Conservation (phyloP, 1,139 yeast species). For the Debaryomycetaceae sp. region DNA sequence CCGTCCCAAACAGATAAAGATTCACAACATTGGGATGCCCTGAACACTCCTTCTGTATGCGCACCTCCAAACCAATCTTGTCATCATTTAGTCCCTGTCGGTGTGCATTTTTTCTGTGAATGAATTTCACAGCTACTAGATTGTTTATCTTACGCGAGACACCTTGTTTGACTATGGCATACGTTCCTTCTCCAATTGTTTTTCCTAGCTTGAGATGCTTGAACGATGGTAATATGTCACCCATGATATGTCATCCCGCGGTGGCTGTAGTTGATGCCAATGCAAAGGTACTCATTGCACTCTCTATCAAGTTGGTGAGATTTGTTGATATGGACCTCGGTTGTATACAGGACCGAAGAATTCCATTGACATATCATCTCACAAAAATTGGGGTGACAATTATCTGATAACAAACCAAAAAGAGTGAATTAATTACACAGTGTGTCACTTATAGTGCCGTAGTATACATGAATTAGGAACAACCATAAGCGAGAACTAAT, state of each 20-base stretch:
- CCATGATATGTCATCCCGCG: neutral
- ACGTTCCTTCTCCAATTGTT: slow-evolving; percentile 27
- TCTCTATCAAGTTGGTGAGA: no score
- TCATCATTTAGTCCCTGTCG: slow-evolving; percentile 42
- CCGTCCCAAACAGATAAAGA: slow-evolving; percentile 49
- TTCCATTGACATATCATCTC: no score
- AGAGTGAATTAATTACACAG: no score
- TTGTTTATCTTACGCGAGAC: slow-evolving; percentile 12
- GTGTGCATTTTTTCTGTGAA: slow-evolving; percentile 46
- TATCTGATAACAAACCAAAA: no score
- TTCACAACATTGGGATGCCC: slow-evolving; percentile 56
- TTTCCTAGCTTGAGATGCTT: slow-evolving; percentile 19
- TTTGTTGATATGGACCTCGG: no score
- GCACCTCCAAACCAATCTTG: slow-evolving; percentile 48
- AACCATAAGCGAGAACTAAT: neutral
- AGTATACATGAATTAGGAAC: no score
- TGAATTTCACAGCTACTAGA: slow-evolving; percentile 54
- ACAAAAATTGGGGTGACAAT: no score
- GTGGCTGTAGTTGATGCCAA: no score
- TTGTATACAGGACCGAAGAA: no score
- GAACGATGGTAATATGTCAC: slow-evolving; percentile 20
- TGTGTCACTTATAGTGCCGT: no score
- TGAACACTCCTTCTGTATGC: slow-evolving; percentile 52
- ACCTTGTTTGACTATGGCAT: slow-evolving; percentile 20
- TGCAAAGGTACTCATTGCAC: no score